Percentiles rank a stretch among this genome's conserved stretches.
phyloP scores from a whole-genome alignment of 345 rosid genomes.

The sweet orange (Citrus sinensis) region DVS_A1.0 CM039162.1:7642501-7643000 shows the following conservation, averaged over 20 bases:
- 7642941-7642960: conserved; percentile 74
- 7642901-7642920: conserved; percentile 53
- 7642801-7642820: conserved; percentile 4
- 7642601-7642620: not conserved
- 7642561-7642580: not conserved
- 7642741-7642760: not conserved
- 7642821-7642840: not conserved
- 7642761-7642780: not conserved
- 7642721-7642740: not conserved
- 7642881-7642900: conserved; percentile 32
- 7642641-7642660: not conserved
- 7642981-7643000: conserved; percentile 68
- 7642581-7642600: not conserved
- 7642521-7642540: not conserved
- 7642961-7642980: conserved; percentile 84
- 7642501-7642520: not conserved
- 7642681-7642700: not conserved
- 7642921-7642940: conserved; percentile 60
- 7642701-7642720: not conserved
- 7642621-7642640: not conserved
- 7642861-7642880: conserved; percentile 1
- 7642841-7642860: not conserved
- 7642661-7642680: not conserved
- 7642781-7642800: not conserved
- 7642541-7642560: not conserved